Evolutionary conservation across 768 basidiomycete genomes (phyloP).

Genomic region (Lentinus tigrinus): DNA sequence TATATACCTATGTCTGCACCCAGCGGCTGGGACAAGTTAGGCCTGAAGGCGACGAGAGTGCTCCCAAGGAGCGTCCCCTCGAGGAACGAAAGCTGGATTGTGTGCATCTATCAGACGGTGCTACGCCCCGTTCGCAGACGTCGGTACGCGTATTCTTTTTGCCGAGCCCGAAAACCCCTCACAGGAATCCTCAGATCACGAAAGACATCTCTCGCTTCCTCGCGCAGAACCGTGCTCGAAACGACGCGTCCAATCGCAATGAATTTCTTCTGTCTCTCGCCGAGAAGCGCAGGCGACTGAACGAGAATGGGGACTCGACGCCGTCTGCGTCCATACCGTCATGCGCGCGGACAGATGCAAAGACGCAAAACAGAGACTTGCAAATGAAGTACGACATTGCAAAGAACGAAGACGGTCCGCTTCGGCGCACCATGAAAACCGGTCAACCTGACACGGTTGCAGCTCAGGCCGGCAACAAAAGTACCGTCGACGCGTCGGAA

Average conservation of each 20-base stretch:
- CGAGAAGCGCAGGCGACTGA: constrained; percentile 49
- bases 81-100: constrained; percentile 74
- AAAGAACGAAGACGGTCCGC: constrained; percentile 78
- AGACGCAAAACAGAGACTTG: constrained; percentile 64
- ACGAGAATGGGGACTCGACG: constrained; percentile 32
- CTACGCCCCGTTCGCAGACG: constrained; percentile 51
- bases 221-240: constrained; percentile 66
- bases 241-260: constrained; percentile 72
- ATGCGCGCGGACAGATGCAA: constrained; percentile 76
- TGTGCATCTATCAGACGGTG: constrained; percentile 47
- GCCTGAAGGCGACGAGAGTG: constrained; percentile 21
- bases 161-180: background rate
- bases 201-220: constrained; percentile 73
- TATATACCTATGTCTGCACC: background rate
- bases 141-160: constrained; percentile 42
- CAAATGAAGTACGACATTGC: constrained; percentile 89
- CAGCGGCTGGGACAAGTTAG: constrained; percentile 33
- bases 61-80: constrained; percentile 35
- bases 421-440: constrained; percentile 56
- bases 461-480: background rate
- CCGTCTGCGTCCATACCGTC: constrained; percentile 38
- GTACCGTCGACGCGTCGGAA: background rate
- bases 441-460: background rate
- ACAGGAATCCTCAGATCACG: constrained; percentile 42
- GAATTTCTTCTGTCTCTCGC: constrained; percentile 67